These are phyloP conservation scores for Pyropia yezoensis DNA, from an alignment of 23 red algal species.

Conservation along the genomic window DNA sequence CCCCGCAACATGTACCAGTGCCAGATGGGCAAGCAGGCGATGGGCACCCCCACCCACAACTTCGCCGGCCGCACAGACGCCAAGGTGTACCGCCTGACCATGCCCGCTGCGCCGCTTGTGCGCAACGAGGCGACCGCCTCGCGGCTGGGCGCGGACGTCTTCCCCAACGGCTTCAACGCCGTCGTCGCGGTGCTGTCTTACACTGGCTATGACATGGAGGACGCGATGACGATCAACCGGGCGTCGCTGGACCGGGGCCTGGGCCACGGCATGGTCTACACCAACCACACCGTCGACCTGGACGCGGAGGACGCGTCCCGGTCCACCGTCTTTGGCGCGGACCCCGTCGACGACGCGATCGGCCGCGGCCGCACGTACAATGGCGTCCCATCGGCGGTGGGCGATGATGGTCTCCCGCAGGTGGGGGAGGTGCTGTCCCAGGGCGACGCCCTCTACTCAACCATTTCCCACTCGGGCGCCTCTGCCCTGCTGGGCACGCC, in stretches of 20 bases:
- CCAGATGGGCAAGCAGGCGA: slow-evolving; percentile 96
- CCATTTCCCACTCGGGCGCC: not conserved
- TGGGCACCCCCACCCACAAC: slow-evolving; percentile 78
- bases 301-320: slow-evolving; percentile 23
- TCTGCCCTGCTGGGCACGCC: no score
- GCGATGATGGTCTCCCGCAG: slow-evolving; percentile 55
- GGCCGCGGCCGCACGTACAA: no score
- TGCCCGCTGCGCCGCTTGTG: slow-evolving; percentile 72
- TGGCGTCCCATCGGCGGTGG: slow-evolving; percentile 7
- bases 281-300: slow-evolving; percentile 61
- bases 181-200: slow-evolving; percentile 96
- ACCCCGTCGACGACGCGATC: slow-evolving; percentile 8
- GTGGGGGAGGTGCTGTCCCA: slow-evolving; percentile 56
- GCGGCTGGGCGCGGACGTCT: slow-evolving; percentile 59
- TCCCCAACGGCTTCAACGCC: slow-evolving; percentile 84
- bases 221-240: slow-evolving; percentile 89
- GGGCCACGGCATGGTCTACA: slow-evolving; percentile 66
- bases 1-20: slow-evolving; percentile 99
- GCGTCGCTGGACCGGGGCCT: slow-evolving; percentile 80
- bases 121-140: slow-evolving; percentile 42
- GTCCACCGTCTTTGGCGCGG: slow-evolving; percentile 23
- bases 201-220: slow-evolving; percentile 98
- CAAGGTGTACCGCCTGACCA: slow-evolving; percentile 69
- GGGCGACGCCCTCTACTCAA: slow-evolving; percentile 50
- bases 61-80: slow-evolving; percentile 63